Base-by-base conservation (phyloP, 371 early-diverging fungal species). In the Saksenaea oblongispora region DNA sequence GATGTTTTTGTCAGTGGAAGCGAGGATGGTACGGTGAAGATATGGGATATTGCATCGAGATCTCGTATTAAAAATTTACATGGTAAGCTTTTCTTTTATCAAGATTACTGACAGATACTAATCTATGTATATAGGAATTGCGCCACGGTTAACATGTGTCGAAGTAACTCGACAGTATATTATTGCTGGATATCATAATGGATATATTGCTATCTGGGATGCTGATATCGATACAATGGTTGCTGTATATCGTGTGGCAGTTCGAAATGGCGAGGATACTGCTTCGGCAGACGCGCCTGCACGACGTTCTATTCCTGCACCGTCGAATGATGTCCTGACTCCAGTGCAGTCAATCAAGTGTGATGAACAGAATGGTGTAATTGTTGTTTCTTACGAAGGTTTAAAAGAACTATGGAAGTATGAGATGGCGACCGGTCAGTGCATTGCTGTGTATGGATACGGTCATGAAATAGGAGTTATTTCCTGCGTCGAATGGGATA, bases 401-500 rank as follows among this genome's bases (percentile, higher is more conserved):
- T 53, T 60, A 4, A 56, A 54, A 0, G 58, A 69, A n/a, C 36
- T 78, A 1, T 64, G 34, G 28, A 76, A 76, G 39, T 81, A 73
- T 37, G 44, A 64, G 35, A 54, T 74, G 10, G 34, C 60, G 0
- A 74, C 68, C 7, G 75, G 80, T 15, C 15, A 60, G 11, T 66
- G 73, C 34, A 27, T 69, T 15, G 71, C 70, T 34, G 39, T 65
- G 0, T 81, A 72, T 65, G 66, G 55, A 1, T 55, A 62, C 11
- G 75, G 76, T 0, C 76, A 79, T 62, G 22, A 14, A 0, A 13
- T 61, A 2, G 80, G 68, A 3, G 66, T 55, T 10, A 63, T 84
- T 14, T 75, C 77, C 1, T 76, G 74, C 34, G 72, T 83, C 56
- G 62, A 75, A 61, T 80, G 79, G 76, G 79, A 83, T 59, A 70